Percentiles rank a stretch among this genome's conserved stretches.
Conservation (phyloP, 2,329 filamentous ascomycete species). For the Mycosphaerella arachidis region DNA sequence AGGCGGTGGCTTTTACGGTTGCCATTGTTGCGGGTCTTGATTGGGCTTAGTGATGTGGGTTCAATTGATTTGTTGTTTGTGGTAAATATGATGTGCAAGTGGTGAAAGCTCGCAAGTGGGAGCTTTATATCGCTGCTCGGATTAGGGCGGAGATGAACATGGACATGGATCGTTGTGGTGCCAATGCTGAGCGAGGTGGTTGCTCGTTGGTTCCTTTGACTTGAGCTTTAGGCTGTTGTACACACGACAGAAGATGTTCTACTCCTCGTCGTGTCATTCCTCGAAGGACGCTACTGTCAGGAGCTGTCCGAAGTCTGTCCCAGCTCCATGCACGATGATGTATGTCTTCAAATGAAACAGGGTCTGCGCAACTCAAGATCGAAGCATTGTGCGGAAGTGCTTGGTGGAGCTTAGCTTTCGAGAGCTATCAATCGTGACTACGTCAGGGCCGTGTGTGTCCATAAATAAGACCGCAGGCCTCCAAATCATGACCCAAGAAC, state of each 20-base stretch:
- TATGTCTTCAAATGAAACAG: background rate
- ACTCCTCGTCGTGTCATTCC: no score
- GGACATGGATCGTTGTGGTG: background rate
- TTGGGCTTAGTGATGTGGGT: no score
- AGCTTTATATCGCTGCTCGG: background rate
- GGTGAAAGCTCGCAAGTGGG: background rate
- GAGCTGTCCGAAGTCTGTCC: background rate
- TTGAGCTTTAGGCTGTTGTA: no score
- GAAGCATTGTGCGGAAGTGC: background rate
- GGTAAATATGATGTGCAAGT: background rate
- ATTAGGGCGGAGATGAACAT: background rate
- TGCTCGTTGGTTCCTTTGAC: background rate
- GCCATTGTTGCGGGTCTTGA: background rate
- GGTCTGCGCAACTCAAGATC: background rate
- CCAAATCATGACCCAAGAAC: background rate
- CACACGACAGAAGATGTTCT: no score
- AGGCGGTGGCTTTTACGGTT: slow-evolving; percentile 20
- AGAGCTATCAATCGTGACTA: background rate
- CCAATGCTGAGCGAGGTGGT: no score
- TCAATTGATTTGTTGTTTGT: background rate
- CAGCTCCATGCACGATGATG: background rate
- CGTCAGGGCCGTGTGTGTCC: background rate
- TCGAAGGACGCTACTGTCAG: background rate
- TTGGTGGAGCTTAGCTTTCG: background rate
- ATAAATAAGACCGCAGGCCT: no score